Base-by-base conservation (phyloP, 176 grass and related monocot genomes). In the Oryza glumipatula region DNA sequence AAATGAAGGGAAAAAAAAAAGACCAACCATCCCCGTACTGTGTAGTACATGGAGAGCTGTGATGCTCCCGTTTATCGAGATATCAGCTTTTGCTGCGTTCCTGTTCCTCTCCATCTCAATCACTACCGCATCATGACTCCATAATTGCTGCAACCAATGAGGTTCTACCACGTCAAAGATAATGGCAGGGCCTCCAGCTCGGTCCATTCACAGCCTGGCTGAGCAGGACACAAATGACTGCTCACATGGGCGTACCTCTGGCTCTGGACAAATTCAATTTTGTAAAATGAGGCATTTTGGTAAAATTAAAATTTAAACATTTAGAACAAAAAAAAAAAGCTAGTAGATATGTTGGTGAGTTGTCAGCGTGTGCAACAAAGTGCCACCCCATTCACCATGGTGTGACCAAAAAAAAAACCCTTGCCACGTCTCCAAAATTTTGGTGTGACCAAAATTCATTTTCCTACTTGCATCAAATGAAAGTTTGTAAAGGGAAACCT, bases 101-200 rank as follows among this genome's bases (percentile, higher is more conserved):
- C 73, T 49, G 48, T 52, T 30, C 32, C n/a, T 54, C 35, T 3
- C 22, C 22, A 26, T 17, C 32, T 83, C 88, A 85, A 89, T 89
- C 87, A 89, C 82, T 70, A 65, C 10, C 21, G 88, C 49, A 89
- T 85, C 88, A 89, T 89, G 51, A 71, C n/a, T 76, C 16, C 43
- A 85, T 89, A 89, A 85, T 85, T 89, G 70, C 77, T 80, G 71
- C 82, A 17, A 3, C 81, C 26, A 85, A 15, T 69, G 28, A 43
- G 35, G n/a, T 75, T 45, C 70, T 48, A 54, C 69, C 87, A 80
- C 82, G 76, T 8, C 17, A 1, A 1, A 54, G 45, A 52, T 77
- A 49, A 71, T 21, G 16, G 16, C 67, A 30, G 30, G 2, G 6
- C 30, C 32, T 17, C 66, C 51, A 3, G 23, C 41, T 39, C 38